Conservation (phyloP, 139 green algal species). For the Chlamydomonas incerta region DNA sequence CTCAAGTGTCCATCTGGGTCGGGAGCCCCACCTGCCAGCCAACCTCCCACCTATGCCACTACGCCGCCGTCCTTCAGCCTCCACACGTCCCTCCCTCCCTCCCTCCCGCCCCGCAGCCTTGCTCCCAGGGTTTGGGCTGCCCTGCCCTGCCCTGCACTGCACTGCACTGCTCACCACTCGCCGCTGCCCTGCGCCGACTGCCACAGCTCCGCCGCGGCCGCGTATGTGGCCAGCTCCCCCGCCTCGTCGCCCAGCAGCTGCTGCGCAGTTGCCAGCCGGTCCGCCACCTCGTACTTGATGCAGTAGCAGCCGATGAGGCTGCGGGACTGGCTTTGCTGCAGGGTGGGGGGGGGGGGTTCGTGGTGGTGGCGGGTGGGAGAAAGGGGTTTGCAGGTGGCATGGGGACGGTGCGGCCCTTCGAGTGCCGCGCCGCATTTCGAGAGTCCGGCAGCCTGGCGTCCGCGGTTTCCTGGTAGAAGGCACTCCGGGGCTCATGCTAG, state of each 20-base stretch:
- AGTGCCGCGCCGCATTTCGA: too few relatives aligned
- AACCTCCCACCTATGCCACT: too few relatives aligned
- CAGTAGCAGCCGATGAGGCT: conserved; percentile 47
- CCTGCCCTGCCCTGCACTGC: too few relatives aligned
- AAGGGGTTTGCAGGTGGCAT: background rate
- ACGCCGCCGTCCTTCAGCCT: too few relatives aligned
- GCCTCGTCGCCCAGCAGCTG: background rate
- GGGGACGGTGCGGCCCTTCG: background rate
- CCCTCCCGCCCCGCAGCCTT: too few relatives aligned
- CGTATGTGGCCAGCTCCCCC: background rate
- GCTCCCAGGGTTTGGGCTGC: too few relatives aligned
- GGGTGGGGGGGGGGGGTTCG: too few relatives aligned
- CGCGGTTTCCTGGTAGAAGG: too few relatives aligned
- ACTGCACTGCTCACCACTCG: background rate
- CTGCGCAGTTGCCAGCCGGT: conserved; percentile 1
- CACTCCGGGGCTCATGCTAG: too few relatives aligned
- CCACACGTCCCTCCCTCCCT: too few relatives aligned
- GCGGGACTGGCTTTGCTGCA: conserved; percentile 29
- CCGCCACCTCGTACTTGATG: conserved; percentile 47
- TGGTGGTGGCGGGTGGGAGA: background rate
- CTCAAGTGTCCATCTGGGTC: too few relatives aligned
- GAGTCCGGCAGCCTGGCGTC: too few relatives aligned
- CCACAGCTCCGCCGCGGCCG: background rate
- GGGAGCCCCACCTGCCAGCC: background rate
- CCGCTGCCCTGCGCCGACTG: background rate